Percentiles rank a stretch among this genome's conserved stretches.
Evolutionary conservation across 2,329 filamentous ascomycete genomes (phyloP).

Genomic region (Lasiodiplodia theobromae): DNA sequence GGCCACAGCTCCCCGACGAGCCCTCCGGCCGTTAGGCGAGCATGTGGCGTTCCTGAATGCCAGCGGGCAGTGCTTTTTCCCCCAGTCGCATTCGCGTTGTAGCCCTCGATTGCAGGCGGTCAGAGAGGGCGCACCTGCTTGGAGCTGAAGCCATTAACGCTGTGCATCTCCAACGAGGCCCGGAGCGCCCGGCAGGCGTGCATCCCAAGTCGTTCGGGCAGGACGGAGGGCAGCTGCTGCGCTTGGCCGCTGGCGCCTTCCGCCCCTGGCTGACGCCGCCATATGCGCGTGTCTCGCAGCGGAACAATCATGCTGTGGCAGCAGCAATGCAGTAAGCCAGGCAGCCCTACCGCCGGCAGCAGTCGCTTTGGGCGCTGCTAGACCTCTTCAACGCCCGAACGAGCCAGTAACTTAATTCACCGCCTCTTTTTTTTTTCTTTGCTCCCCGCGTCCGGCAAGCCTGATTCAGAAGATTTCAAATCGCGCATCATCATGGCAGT

Average conservation of each 20-base stretch:
- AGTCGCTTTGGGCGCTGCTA: not conserved
- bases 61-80: conserved; percentile 3
- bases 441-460: conserved; percentile 17
- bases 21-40: conserved; percentile 4
- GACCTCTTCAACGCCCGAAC: not conserved
- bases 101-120: not conserved
- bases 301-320: conserved; percentile 23
- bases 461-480: conserved; percentile 28
- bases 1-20: conserved; percentile 10
- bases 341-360: conserved; percentile 25
- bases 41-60: not conserved
- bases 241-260: not conserved
- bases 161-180: not conserved
- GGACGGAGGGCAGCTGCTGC: not conserved
- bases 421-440: conserved; percentile 22
- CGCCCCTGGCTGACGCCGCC: not conserved
- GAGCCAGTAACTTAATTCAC: conserved; percentile 2
- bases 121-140: not conserved
- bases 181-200: not conserved
- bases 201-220: not conserved
- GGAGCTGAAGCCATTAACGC: conserved; percentile 3
- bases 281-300: conserved; percentile 4
- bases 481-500: conserved; percentile 26
- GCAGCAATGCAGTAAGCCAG: conserved; percentile 17
- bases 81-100: conserved; percentile 12